Evolutionary conservation across 331 rosid species (phyloP).

Genomic region (Telfairia occidentalis): DNA sequence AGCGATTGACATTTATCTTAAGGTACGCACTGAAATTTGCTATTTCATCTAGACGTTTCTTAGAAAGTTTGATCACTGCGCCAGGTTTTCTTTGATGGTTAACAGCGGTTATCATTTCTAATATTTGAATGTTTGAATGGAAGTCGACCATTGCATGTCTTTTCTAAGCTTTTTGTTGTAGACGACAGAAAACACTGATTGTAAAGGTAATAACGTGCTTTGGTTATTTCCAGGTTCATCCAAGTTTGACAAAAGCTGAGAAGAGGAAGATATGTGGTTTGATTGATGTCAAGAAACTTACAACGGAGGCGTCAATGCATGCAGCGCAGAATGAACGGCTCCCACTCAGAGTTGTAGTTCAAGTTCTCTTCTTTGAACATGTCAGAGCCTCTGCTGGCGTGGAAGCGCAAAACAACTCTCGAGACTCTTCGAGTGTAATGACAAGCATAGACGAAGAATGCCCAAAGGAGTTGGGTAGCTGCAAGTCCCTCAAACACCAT

Average conservation of each 20-base stretch:
- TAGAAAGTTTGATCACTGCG: neutral
- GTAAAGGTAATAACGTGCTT: neutral
- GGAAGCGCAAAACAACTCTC: constrained; percentile 7
- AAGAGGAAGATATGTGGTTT: constrained; percentile 58
- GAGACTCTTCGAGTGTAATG: constrained; percentile 15
- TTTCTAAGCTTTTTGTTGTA: neutral
- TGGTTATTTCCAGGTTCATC: constrained; percentile 50
- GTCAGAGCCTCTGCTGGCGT: constrained; percentile 39
- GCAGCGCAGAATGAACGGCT: constrained; percentile 92
- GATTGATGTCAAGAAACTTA: constrained; percentile 72
- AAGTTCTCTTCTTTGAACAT: constrained; percentile 86
- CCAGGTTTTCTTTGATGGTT: neutral
- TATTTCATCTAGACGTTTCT: neutral
- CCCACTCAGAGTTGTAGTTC: constrained; percentile 89
- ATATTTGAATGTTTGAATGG: neutral
- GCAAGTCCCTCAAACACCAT: constrained; percentile 40
- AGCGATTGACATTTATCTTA: constrained; percentile 66
- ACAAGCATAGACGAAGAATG: constrained; percentile 34
- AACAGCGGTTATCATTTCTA: neutral
- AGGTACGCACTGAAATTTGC: constrained; percentile 34
- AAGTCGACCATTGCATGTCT: neutral
- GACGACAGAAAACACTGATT: neutral
- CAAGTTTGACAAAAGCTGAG: constrained; percentile 58
- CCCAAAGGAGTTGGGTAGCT: constrained; percentile 27
- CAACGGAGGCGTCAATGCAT: constrained; percentile 54